Evolutionary conservation across 2,329 filamentous ascomycete genomes (phyloP), one percentile per base, ranked within the genome.

Genomic region (Albifimbria verrucaria): DNA sequence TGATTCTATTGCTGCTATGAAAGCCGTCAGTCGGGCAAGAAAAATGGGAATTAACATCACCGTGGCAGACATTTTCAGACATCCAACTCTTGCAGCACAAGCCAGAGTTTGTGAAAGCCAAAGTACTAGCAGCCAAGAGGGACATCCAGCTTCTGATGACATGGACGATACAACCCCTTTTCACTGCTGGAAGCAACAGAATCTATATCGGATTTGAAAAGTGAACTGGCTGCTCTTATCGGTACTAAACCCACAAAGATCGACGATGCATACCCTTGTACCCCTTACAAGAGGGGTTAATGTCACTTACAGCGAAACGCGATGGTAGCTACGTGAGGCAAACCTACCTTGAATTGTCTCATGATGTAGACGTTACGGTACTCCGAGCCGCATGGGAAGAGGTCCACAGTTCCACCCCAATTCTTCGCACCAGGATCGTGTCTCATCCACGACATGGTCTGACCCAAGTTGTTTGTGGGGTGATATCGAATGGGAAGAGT

Each of bases 271-370:
- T 39, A 39, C 18, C 32, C 32, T 4, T 39, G 32, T n/a, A 39
- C 32, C 68, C 77, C 1, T 60, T 79, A 1, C 78, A 81, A 53
- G 75, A 78, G 57, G 76, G 73, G 5, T 67, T 81, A 2, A 72
- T 81, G 62, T 74, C 76, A 2, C 59, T 80, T 3, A 73, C 78
- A 1, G 24, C 42, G 1, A 56, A 56, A 28, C 49, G 44, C 10
- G 47, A 49, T 0, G 55, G 55, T 1, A 52, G 55, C 12, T 59
- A 52, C 21, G 22, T 56, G n/a, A 55, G 51, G 32, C 22, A 18
- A 15, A 23, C 54, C 6, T 17, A 50, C 2, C 5, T 42, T 1
- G 43, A 23, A 25, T 23, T 44, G 24, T 25, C 22, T 10, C 11
- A 50, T 5, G 20, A 43, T 7, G 22, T 50, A 3, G 49, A 43